Conservation (phyloP, 768 basidiomycete genomes). For the Tricholomella constricta region DNA sequence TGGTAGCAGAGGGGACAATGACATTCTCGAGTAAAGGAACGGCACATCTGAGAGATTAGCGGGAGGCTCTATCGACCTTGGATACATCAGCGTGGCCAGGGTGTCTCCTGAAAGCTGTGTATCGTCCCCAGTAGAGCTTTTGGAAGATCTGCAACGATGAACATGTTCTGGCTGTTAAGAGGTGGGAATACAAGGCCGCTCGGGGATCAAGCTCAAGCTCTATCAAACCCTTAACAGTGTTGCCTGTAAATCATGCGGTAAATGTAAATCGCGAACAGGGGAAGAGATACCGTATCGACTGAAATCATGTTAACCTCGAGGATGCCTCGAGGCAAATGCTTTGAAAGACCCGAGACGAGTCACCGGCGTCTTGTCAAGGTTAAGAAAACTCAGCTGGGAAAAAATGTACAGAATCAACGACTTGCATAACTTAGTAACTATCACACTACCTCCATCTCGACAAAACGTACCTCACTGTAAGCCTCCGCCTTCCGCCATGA, state of each 20-base stretch:
- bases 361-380: background rate
- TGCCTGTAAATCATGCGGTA: slow-evolving; percentile 13
- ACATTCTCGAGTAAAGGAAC: too few relatives aligned
- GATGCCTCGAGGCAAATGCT: slow-evolving; percentile 1
- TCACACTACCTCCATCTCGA: slow-evolving; percentile 53
- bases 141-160: background rate
- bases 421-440: slow-evolving; percentile 14
- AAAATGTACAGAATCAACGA: slow-evolving; percentile 17
- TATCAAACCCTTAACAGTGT: slow-evolving; percentile 7
- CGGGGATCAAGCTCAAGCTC: background rate
- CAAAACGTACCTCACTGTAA: slow-evolving; percentile 74
- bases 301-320: slow-evolving; percentile 7
- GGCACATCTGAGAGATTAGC: too few relatives aligned
- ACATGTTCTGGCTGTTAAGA: background rate
- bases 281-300: slow-evolving; percentile 1
- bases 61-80: slow-evolving; percentile 8
- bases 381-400: slow-evolving; percentile 14
- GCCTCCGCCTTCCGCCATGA: slow-evolving; percentile 87
- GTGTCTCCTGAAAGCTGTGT: too few relatives aligned
- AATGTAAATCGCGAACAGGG: slow-evolving; percentile 5
- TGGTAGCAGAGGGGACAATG: too few relatives aligned
- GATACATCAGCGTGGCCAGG: slow-evolving; percentile 17
- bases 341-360: background rate
- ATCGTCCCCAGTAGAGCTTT: too few relatives aligned
- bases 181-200: slow-evolving; percentile 8